Evolutionary conservation across 1,284 basidiomycete species (phyloP).

Genomic region (Ustilago tritici): DNA sequence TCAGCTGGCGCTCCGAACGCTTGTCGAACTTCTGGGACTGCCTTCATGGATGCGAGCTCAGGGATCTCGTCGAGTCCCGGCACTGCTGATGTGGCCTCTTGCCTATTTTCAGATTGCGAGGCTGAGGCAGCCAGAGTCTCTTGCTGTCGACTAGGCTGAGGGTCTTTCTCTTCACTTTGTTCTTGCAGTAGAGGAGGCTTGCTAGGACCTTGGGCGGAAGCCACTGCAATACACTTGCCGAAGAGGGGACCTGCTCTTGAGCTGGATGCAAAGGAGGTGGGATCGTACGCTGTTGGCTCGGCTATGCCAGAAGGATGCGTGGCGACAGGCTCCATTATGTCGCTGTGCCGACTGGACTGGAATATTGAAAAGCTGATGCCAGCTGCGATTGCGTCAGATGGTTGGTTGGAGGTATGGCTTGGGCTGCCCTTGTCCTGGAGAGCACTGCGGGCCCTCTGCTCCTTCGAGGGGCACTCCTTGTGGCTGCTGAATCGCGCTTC

Average conservation of each 20-base stretch:
- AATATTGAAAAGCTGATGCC: not conserved
- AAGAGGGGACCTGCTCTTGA: not conserved
- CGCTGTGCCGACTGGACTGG: not conserved
- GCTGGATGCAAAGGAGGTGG: not conserved
- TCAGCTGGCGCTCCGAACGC: constrained; percentile 6
- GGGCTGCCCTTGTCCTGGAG: not conserved
- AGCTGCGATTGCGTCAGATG: not conserved
- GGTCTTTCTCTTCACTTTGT: not conserved
- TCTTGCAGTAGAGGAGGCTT: not conserved
- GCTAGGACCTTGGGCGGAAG: not conserved
- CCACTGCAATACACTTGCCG: constrained; percentile 5
- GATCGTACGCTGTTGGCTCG: not conserved
- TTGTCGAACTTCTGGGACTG: constrained; percentile 1
- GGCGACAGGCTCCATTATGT: constrained; percentile 18
- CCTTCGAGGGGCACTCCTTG: not conserved
- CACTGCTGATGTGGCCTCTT: not conserved
- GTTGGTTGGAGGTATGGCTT: not conserved
- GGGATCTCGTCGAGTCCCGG: constrained; percentile 15
- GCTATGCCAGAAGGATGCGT: constrained; percentile 16
- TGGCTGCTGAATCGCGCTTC: not conserved
- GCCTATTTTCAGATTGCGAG: not conserved
- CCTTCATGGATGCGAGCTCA: constrained; percentile 9
- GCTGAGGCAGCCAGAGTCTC: not conserved
- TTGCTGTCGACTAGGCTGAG: not conserved
- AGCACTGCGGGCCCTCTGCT: not conserved